Evolutionary conservation across 2,329 filamentous ascomycete species (phyloP), one percentile per base, ranked within the genome.

Genomic region (Apiospora hydei): DNA sequence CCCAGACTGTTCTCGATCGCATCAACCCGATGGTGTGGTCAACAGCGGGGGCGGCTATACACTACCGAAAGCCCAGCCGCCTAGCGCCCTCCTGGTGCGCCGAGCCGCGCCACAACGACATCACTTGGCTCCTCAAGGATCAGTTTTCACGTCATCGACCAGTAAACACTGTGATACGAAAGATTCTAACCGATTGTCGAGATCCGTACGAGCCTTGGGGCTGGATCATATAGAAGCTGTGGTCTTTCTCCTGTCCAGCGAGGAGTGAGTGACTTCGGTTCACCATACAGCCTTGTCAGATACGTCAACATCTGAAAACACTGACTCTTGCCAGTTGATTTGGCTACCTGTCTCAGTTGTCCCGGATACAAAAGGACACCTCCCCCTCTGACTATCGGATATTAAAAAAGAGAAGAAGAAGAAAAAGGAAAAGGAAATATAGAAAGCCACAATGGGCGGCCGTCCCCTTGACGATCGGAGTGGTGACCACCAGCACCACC

Each of bases 81-180:
- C 21, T 61, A 61, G 53, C 53, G 53, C 30, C 16, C 30, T 16
- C 53, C 53, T 61, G 53, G 53, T 14, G 53, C 53, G 53, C 53
- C 7, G 53, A 38, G 30, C 53, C 53, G 53, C 53, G 53, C 53
- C 53, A 61, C 30, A 21, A 61, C 53, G 30, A 61, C 53, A 61
- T 61, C 53, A 61, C 53, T 61, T 30, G 13, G 30, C 53, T 61
- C 8, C 26, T 61, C 53, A 11, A 38, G 26, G 53, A 38, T 30
- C 38, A 61, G 53, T 10, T 21, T 34, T 16, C 30, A n/a, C 53
- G 53, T 61, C 53, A 61, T 61, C 53, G 53, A 21, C 30, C 30
- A 21, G 30, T 61, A 13, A 30, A 34, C 21, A 61, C 0, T n/a
- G 16, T 4, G 21, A 14, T 11, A 16, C 16, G 11, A 8, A 18